Percentiles rank a stretch among this genome's conserved stretches.
These are phyloP conservation scores for Aspergillus neotritici DNA, from an alignment of 2,329 filamentous ascomycete genomes.

Conservation along the genomic window DNA sequence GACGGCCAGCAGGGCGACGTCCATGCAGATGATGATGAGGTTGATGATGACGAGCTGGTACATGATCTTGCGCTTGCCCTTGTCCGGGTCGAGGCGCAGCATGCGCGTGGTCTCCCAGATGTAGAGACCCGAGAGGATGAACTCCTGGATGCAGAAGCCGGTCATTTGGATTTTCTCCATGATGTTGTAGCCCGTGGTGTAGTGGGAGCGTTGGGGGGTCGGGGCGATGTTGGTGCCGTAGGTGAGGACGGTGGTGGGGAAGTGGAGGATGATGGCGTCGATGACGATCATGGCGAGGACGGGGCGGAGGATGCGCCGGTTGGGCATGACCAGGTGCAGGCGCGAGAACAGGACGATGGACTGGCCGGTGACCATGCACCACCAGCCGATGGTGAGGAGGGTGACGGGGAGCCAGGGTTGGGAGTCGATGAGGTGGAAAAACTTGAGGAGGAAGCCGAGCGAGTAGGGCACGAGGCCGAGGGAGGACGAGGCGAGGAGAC, in stretches of 20 bases:
- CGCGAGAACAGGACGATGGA: conserved; percentile 47
- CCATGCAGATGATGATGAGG: conserved; percentile 44
- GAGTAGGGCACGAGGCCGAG: conserved; percentile 43
- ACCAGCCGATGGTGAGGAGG: conserved; percentile 44
- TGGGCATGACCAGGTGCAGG: conserved; percentile 43
- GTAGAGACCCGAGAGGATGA: conserved; percentile 50
- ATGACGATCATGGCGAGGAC: conserved; percentile 45
- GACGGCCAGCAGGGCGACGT: conserved; percentile 39
- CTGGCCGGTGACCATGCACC: conserved; percentile 46
- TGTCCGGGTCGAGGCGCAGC: conserved; percentile 42
- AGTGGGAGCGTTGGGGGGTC: conserved; percentile 13
- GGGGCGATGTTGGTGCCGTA: conserved; percentile 38
- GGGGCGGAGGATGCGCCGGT: conserved; percentile 34
- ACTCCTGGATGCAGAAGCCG: conserved; percentile 53
- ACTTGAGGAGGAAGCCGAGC: conserved; percentile 45
- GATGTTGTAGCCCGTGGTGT: conserved; percentile 37
- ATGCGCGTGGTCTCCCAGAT: conserved; percentile 51
- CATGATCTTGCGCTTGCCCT: conserved; percentile 42
- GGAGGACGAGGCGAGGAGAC: conserved; percentile 40
- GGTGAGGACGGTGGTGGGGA: conserved; percentile 43
- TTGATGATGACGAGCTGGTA: conserved; percentile 48
- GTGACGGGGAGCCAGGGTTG: conserved; percentile 37
- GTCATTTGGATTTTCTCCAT: conserved; percentile 55
- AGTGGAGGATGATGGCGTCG: conserved; percentile 40
- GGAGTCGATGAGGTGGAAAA: conserved; percentile 33